phyloP scores from a whole-genome alignment of 352 stramenopile species.

The Phytopythium montanum region DNA sequence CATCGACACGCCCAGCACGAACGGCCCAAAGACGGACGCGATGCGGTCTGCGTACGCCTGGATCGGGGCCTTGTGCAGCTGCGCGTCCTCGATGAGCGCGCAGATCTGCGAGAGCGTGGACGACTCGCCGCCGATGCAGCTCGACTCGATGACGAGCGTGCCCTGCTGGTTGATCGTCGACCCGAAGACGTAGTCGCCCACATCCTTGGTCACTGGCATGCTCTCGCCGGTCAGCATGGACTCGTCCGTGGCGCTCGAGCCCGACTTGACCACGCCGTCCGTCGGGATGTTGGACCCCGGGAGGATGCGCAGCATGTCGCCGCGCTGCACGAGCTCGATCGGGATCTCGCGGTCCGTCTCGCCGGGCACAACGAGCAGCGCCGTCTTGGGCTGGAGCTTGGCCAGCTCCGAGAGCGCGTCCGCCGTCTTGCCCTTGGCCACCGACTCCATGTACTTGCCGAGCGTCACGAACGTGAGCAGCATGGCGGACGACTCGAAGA shows the following conservation, averaged over 20 bases:
- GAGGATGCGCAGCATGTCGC: constrained; percentile 64
- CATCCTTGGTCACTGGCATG: constrained; percentile 81
- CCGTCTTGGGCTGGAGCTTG: constrained; percentile 78
- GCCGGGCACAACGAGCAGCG: constrained; percentile 48
- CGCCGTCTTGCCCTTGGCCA: constrained; percentile 83
- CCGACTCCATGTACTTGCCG: constrained; percentile 88
- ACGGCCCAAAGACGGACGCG: constrained; percentile 60
- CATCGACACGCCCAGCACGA: constrained; percentile 55
- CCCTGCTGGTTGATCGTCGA: constrained; percentile 85
- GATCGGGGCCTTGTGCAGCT: constrained; percentile 86
- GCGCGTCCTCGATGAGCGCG: constrained; percentile 84
- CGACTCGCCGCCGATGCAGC: constrained; percentile 65
- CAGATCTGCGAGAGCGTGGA: constrained; percentile 73
- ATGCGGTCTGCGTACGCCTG: constrained; percentile 80
- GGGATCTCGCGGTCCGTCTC: constrained; percentile 66
- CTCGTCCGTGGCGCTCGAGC: constrained; percentile 67
- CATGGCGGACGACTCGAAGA: constrained; percentile 88
- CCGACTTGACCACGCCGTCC: constrained; percentile 74
- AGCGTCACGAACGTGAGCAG: constrained; percentile 85
- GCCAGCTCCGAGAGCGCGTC: constrained; percentile 67
- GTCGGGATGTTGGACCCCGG: constrained; percentile 79
- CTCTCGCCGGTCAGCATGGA: constrained; percentile 86
- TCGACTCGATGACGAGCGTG: constrained; percentile 81
- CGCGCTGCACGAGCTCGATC: constrained; percentile 82
- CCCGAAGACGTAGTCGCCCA: constrained; percentile 79